These are phyloP conservation scores for Aspergillus avenaceus DNA, from an alignment of 495 filamentous ascomycete genomes.

Conservation along the genomic window DNA sequence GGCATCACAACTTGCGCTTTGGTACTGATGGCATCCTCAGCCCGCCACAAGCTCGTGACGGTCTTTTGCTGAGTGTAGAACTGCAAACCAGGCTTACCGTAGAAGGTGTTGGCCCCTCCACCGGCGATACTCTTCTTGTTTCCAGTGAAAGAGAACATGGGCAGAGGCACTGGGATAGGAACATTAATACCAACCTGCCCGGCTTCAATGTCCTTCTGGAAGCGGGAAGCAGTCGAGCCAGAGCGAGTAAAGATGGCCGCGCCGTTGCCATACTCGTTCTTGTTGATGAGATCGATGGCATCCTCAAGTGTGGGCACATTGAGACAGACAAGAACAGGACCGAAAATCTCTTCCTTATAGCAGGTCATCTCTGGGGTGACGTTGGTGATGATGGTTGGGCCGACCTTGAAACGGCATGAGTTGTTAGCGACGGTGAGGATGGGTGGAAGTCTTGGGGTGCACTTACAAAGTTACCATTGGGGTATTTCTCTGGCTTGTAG, in stretches of 20 bases:
- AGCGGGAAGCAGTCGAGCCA: constrained; percentile 56
- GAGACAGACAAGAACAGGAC: constrained; percentile 84
- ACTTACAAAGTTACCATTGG: constrained; percentile 9
- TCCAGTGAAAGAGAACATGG: constrained; percentile 97
- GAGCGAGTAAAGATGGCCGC: constrained; percentile 64
- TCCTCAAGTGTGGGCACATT: constrained; percentile 83
- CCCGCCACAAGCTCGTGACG: constrained; percentile 86
- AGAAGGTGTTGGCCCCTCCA: constrained; percentile 91
- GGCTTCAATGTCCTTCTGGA: constrained; percentile 61
- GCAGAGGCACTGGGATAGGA: constrained; percentile 80
- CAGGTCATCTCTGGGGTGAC: constrained; percentile 90
- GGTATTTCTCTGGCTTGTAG: constrained; percentile 47
- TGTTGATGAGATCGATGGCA: constrained; percentile 61
- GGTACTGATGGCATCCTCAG: constrained; percentile 71
- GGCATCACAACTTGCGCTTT: constrained; percentile 83
- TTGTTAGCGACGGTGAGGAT: background rate
- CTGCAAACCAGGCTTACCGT: constrained; percentile 83
- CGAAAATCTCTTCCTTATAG: constrained; percentile 97
- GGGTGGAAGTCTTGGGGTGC: background rate
- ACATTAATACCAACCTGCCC: constrained; percentile 59
- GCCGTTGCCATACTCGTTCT: constrained; percentile 69
- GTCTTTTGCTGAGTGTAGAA: constrained; percentile 99
- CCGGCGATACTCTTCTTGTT: constrained; percentile 97
- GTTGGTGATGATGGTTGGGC: constrained; percentile 90
- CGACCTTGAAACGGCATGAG: constrained; percentile 44